Conservation (phyloP, 2,329 filamentous ascomycete species). For the Hymenoscyphus fraxineus region DNA sequence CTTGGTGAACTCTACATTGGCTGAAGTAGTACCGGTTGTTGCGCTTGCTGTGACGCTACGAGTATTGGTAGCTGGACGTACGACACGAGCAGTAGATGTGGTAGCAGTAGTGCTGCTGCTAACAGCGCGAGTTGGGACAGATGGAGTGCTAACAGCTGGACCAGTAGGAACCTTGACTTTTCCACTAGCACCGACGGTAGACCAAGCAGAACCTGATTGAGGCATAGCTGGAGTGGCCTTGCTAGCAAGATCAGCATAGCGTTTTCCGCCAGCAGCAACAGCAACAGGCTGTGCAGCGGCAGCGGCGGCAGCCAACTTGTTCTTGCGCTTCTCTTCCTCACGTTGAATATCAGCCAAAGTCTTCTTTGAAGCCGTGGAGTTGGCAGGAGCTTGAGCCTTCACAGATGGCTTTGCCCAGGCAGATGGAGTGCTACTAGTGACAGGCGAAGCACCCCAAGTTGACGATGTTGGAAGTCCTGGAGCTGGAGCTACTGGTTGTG, state of each 20-base stretch:
- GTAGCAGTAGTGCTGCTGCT: slow-evolving; percentile 27
- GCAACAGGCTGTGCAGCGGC: slow-evolving; percentile 40
- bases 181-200: slow-evolving; percentile 88
- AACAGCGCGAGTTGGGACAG: slow-evolving; percentile 42
- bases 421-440: slow-evolving; percentile 31
- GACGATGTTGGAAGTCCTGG: slow-evolving; percentile 82
- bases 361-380: slow-evolving; percentile 62
- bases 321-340: slow-evolving; percentile 89
- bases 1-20: slow-evolving; percentile 89
- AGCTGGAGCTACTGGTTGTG: slow-evolving; percentile 58
- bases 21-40: slow-evolving; percentile 39
- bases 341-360: slow-evolving; percentile 94
- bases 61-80: slow-evolving; percentile 52
- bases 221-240: slow-evolving; percentile 54
- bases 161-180: slow-evolving; percentile 76
- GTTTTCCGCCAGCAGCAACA: slow-evolving; percentile 61
- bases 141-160: slow-evolving; percentile 46
- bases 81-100: slow-evolving; percentile 31
- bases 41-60: slow-evolving; percentile 46
- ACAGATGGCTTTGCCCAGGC: slow-evolving; percentile 47
- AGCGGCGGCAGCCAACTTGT: slow-evolving; percentile 49
- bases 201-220: slow-evolving; percentile 68
- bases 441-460: slow-evolving; percentile 61
- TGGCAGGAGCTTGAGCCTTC: slow-evolving; percentile 38
- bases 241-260: slow-evolving; percentile 90